Evolutionary conservation across 2,329 filamentous ascomycete species (phyloP), one percentile per base, ranked within the genome.

Genomic region (Penicillium glabrum): DNA sequence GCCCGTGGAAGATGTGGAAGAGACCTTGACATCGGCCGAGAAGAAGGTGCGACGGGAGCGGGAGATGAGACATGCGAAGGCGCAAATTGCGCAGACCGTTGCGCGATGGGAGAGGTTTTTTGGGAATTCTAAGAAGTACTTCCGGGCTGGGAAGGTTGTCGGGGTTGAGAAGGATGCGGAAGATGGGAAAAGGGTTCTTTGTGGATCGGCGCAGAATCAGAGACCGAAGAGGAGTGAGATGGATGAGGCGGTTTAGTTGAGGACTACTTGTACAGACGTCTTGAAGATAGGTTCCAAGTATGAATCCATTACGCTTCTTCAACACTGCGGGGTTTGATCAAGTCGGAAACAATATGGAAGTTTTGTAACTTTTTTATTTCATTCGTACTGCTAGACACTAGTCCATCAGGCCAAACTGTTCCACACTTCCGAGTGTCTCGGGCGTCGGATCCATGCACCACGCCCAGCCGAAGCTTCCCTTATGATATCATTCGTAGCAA

Each of bases 61-160:
- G 71, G 93, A 96, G 78, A 66, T 82, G 50, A 79, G 81, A 51
- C 77, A 82, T 49, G 93, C 93, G 24, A 80, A 78, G 73, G 77
- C 83, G 63, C 83, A 85, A 72, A 89, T 91, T 2, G 73, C 85
- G 58, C 83, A 86, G 23, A 85, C 86, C 13, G 79, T 99, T 55
- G 79, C 83, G 71, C 88, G 93, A 74, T 98, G 93, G 95, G 86
- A 89, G 58, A 80, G 83, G 51, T 91, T 98, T 77, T 98, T 97
- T 69, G 81, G 76, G 56, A 89, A 88, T 54, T 90, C 86, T 71
- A 84, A 88, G 69, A 91, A 91, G 78, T 98, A 98, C 76, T 84
- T 85, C 60, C 84, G 85, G 75, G 89, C 96, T 5, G 95, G 95
- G 3, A 84, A 82, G 71, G 84, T 98, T 14, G 82, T 85, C 72